Conservation (phyloP, 768 basidiomycete genomes). For the Hericium erinaceus region DNA sequence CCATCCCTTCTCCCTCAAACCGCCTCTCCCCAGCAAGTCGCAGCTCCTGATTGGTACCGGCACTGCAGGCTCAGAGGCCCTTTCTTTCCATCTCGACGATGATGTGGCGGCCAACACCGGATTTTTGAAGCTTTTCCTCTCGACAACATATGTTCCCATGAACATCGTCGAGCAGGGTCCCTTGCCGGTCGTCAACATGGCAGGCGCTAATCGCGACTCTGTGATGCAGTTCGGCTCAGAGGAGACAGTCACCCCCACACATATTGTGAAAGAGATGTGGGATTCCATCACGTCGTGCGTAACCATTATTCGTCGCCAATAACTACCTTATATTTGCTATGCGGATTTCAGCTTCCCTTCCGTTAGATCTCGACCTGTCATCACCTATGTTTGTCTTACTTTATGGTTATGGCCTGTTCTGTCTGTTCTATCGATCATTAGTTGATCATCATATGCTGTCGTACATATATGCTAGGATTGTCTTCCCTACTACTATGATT, state of each 20-base stretch:
- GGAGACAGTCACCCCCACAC: neutral
- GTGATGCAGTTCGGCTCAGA: neutral
- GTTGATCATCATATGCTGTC: too few species aligned
- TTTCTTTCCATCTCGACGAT: constrained; percentile 33
- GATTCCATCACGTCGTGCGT: constrained; percentile 22
- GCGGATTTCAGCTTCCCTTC: too few species aligned
- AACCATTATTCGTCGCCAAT: constrained; percentile 16
- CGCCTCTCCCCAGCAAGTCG: constrained; percentile 38
- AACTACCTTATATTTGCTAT: neutral
- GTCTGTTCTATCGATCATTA: too few species aligned
- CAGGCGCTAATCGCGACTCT: neutral
- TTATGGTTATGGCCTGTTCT: too few species aligned
- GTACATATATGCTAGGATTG: too few species aligned
- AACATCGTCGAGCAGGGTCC: constrained; percentile 38
- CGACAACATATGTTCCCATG: constrained; percentile 40
- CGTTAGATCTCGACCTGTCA: too few species aligned
- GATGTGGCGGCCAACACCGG: constrained; percentile 32
- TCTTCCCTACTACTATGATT: too few species aligned
- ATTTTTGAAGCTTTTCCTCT: constrained; percentile 52
- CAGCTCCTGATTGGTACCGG: constrained; percentile 34
- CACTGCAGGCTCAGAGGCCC: constrained; percentile 34
- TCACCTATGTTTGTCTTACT: too few species aligned
- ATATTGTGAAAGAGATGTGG: constrained; percentile 18
- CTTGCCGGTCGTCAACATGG: neutral
- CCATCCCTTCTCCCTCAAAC: constrained; percentile 22